These are phyloP conservation scores for Colletotrichum tropicicola DNA, from an alignment of 2,329 filamentous ascomycete species.

Conservation along the genomic window DNA sequence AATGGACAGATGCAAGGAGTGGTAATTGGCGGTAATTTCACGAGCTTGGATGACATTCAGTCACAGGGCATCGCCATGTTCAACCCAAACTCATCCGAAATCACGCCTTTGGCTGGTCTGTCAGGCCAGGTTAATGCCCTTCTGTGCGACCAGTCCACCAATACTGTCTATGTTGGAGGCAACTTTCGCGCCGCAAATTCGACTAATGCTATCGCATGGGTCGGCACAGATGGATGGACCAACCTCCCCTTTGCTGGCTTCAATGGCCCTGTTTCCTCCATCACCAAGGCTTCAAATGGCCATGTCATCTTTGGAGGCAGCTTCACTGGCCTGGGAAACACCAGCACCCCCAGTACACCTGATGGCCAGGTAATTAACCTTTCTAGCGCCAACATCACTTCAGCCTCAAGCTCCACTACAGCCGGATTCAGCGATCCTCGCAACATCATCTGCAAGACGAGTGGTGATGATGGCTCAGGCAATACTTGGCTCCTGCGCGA, in stretches of 20 bases:
- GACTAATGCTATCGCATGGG: slow-evolving; percentile 90
- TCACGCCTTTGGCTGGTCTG: slow-evolving; percentile 82
- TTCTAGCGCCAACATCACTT: slow-evolving; percentile 77
- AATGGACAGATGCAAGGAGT: slow-evolving; percentile 77
- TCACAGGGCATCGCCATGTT: slow-evolving; percentile 85
- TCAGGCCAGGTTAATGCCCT: slow-evolving; percentile 84
- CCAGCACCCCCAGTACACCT: slow-evolving; percentile 70
- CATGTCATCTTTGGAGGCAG: slow-evolving; percentile 92
- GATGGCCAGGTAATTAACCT: slow-evolving; percentile 87
- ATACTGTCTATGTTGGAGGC: slow-evolving; percentile 91
- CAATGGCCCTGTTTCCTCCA: slow-evolving; percentile 90
- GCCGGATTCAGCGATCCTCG: slow-evolving; percentile 77
- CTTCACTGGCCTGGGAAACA: slow-evolving; percentile 89
- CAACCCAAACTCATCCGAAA: slow-evolving; percentile 73
- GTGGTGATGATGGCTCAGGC: slow-evolving; percentile 72
- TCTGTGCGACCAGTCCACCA: slow-evolving; percentile 79
- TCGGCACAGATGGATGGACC: slow-evolving; percentile 72
- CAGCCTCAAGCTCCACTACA: slow-evolving; percentile 67
- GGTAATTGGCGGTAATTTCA: slow-evolving; percentile 94
- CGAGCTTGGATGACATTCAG: slow-evolving; percentile 80
- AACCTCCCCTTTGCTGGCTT: slow-evolving; percentile 92
- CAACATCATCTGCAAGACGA: slow-evolving; percentile 84
- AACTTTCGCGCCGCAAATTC: slow-evolving; percentile 83
- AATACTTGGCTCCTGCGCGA: slow-evolving; percentile 86
- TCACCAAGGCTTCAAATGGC: slow-evolving; percentile 80